phyloP scores from a whole-genome alignment of 2,329 filamentous ascomycete species.

The Tolypocladium sp. region DNA sequence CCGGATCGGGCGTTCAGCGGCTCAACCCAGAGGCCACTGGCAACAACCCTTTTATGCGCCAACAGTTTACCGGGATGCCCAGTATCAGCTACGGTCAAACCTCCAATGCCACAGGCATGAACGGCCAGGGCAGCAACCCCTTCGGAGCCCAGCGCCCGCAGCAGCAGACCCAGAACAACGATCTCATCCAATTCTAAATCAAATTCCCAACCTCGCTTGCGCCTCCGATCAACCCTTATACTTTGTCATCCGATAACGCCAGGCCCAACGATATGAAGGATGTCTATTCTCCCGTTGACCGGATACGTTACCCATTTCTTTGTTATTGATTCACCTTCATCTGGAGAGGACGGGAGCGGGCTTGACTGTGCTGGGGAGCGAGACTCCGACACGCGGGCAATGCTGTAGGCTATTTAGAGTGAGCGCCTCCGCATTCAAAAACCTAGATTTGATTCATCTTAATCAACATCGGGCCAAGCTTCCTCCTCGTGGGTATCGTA shows the following conservation, averaged over 20 bases:
- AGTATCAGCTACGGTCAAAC: constrained; percentile 41
- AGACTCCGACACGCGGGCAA: not conserved
- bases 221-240: not conserved
- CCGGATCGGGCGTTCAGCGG: constrained; percentile 67
- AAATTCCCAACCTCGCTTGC: not conserved
- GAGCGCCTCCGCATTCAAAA: constrained; percentile 2
- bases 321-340: constrained; percentile 2
- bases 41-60: constrained; percentile 82
- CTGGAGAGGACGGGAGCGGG: not conserved
- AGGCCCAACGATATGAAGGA: not conserved
- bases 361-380: not conserved
- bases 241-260: constrained; percentile 1
- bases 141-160: constrained; percentile 45
- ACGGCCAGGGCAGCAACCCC: constrained; percentile 45
- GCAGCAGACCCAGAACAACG: constrained; percentile 40
- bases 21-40: constrained; percentile 64
- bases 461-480: constrained; percentile 4
- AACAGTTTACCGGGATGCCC: constrained; percentile 74
- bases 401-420: constrained; percentile 2
- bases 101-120: constrained; percentile 41
- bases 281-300: not conserved
- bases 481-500: constrained; percentile 6
- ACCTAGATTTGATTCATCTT: constrained; percentile 6
- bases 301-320: not conserved
- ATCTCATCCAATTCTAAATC: constrained; percentile 54